These are phyloP conservation scores for Talaromyces atroroseus DNA, from an alignment of 2,329 filamentous ascomycete genomes.

Conservation along the genomic window DNA sequence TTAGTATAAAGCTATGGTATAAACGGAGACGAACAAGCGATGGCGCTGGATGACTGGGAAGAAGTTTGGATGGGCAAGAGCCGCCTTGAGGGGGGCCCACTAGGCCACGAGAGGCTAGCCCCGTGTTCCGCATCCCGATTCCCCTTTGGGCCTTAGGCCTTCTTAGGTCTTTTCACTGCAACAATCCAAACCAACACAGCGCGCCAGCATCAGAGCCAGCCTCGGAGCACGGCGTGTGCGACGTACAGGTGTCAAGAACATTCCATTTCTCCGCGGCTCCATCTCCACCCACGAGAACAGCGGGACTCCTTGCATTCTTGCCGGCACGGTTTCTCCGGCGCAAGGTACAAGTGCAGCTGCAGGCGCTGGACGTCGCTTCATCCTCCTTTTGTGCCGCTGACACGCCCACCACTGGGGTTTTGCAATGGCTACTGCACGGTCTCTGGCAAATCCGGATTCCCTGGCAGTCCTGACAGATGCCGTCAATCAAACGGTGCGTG, in stretches of 20 bases:
- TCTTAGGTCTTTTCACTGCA: no score
- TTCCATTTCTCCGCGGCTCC: neutral
- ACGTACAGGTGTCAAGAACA: neutral
- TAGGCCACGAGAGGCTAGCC: constrained; percentile 15
- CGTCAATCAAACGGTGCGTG: constrained; percentile 33
- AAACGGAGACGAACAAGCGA: neutral
- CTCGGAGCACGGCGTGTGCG: neutral
- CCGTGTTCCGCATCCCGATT: neutral
- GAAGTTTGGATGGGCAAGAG: constrained; percentile 25
- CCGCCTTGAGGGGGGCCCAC: constrained; percentile 22
- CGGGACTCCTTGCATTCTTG: constrained; percentile 2
- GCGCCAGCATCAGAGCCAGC: neutral
- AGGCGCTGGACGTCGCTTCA: neutral
- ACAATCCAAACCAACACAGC: no score
- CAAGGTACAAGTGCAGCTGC: neutral
- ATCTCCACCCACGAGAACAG: neutral
- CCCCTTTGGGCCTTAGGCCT: no score
- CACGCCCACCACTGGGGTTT: neutral
- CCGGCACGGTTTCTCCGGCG: neutral
- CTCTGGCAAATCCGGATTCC: constrained; percentile 27
- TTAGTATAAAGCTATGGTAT: neutral
- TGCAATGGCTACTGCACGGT: constrained; percentile 2
- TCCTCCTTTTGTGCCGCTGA: neutral
- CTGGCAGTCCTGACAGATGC: constrained; percentile 30
- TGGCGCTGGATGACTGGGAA: neutral